These are phyloP conservation scores for Globisporangium echinulatum DNA, from an alignment of 352 stramenopile species.

Conservation along the genomic window DNA sequence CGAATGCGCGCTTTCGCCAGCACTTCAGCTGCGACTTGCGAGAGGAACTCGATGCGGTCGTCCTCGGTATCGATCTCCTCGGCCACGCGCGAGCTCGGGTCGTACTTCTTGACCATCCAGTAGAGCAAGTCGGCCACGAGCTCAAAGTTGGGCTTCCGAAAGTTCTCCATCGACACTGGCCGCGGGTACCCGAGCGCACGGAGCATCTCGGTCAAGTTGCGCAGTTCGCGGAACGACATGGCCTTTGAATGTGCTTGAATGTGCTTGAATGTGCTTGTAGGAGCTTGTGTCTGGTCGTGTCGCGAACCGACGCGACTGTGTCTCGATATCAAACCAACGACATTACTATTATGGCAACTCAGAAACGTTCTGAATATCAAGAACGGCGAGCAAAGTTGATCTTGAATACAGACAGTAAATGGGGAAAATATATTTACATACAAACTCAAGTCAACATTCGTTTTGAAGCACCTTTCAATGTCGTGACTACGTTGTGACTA, in stretches of 20 bases:
- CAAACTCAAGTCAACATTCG: no score
- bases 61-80: constrained; percentile 95
- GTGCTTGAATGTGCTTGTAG: not conserved
- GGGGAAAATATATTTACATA: no score
- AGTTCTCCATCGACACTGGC: constrained; percentile 90
- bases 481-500: no score
- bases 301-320: no score
- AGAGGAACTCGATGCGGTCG: constrained; percentile 93
- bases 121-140: constrained; percentile 94
- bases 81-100: constrained; percentile 77
- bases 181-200: constrained; percentile 90
- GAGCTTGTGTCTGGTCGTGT: not conserved
- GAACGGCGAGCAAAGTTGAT: no score
- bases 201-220: constrained; percentile 96
- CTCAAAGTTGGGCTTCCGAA: constrained; percentile 95
- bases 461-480: no score
- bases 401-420: no score
- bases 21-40: constrained; percentile 74
- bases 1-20: constrained; percentile 88
- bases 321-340: no score
- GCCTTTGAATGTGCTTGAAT: not conserved
- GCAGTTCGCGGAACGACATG: constrained; percentile 85
- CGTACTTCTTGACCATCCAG: constrained; percentile 95
- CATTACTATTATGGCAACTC: no score
- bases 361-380: no score